Base-by-base conservation (phyloP, 108 stramenopile species). In the Fistulifera pelliculosa region DNA sequence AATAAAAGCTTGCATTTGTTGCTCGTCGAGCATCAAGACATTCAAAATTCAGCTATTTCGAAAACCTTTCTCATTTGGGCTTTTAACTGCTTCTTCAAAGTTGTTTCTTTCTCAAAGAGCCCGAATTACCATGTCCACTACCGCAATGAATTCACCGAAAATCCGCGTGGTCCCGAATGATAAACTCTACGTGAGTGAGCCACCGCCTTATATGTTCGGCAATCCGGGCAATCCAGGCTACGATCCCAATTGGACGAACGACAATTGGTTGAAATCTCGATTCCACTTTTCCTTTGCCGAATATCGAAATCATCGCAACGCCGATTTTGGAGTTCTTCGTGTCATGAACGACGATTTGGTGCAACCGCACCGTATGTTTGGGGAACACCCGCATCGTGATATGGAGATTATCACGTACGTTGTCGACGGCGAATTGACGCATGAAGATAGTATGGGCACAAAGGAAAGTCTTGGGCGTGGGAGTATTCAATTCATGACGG, bases 211-310 rank as follows among this genome's bases (percentile, higher is more conserved):
- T 0, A 78, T 71, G 80, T 87, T 87, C 51, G 86, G 86, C 6
- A 87, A 87, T 61, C 31, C 31, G 8, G 31, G 31, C 31, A 83
- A 87, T 56, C 43, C 48, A 26, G 42, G 48, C 14, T 19, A 53
- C 15, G 65, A 76, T 27, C 73, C 76, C 4, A 15, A 26, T 16
- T 87, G 85, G 85, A 71, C 68, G 14, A 71, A 75, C 40, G 48
- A 57, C 21, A 84, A 86, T 68, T 93, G 90, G 90, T 82, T 93
- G 41, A 72, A 86, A 62, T 75, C 75, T 43, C 68, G 87, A 5
- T 93, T 93, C 45, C 90, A 93, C 57, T 93, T 93, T 55, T 65
- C 59, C n/a, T 93, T 93, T 56, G 90, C 90, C 19, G 90, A 88
- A 49, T 88, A 93, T 58, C 45, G 54, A 57, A 84, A 78, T 38